Evolutionary conservation across 1,139 yeast genomes (phyloP).

Genomic region (Hansenula sp.): DNA sequence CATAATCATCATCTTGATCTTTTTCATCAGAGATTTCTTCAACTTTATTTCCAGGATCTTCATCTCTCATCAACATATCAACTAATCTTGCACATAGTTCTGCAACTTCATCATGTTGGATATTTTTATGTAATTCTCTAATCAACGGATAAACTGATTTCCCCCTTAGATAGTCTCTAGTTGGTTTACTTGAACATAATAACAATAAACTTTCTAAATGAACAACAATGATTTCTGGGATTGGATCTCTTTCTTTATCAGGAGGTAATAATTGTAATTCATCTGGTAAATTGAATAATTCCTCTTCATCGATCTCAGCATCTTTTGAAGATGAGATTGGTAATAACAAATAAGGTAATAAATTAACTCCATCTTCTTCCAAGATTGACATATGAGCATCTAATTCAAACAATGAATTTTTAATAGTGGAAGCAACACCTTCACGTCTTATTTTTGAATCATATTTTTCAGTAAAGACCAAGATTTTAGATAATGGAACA

Average conservation of each 20-base stretch:
- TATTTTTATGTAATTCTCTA: conserved; percentile 76
- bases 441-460: conserved; percentile 79
- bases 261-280: conserved; percentile 78
- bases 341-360: conserved; percentile 75
- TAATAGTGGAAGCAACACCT: conserved; percentile 91
- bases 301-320: conserved; percentile 69
- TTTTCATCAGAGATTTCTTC: conserved; percentile 49
- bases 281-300: conserved; percentile 83
- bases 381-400: conserved; percentile 60
- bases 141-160: conserved; percentile 81
- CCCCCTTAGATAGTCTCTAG: conserved; percentile 71
- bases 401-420: conserved; percentile 82
- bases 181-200: conserved; percentile 67
- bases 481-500: conserved; percentile 73
- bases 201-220: conserved; percentile 77
- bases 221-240: conserved; percentile 56
- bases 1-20: conserved; percentile 24
- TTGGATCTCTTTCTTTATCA: conserved; percentile 76
- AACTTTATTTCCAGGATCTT: conserved; percentile 50
- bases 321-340: conserved; percentile 84
- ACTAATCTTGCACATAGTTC: conserved; percentile 75
- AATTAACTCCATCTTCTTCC: conserved; percentile 57
- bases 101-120: conserved; percentile 57
- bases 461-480: conserved; percentile 80
- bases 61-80: conserved; percentile 90